Evolutionary conservation across 2,329 filamentous ascomycete genomes (phyloP).

Genomic region (Aspergillus melleus): DNA sequence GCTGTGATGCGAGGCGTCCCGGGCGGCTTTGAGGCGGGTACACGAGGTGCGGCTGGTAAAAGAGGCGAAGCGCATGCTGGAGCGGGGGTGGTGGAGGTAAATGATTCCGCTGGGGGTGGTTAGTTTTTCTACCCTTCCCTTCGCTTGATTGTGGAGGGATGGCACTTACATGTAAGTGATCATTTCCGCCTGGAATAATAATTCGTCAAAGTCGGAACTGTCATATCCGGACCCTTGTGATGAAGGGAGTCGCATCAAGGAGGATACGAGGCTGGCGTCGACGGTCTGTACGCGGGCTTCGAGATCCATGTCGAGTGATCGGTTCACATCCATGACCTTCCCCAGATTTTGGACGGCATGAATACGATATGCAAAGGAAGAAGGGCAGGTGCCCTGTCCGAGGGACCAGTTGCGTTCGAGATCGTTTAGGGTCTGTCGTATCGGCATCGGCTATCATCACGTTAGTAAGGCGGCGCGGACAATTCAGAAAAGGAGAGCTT

Average conservation of each 20-base stretch:
- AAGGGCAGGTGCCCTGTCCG: slow-evolving; percentile 66
- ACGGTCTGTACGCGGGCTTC: slow-evolving; percentile 48
- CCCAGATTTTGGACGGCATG: slow-evolving; percentile 73
- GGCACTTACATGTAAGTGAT: slow-evolving; percentile 27
- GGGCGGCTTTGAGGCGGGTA: slow-evolving; percentile 12
- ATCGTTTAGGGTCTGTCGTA: slow-evolving; percentile 53
- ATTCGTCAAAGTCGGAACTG: slow-evolving; percentile 68
- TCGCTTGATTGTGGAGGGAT: neutral
- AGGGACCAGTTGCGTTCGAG: slow-evolving; percentile 63
- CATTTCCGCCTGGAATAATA: slow-evolving; percentile 32
- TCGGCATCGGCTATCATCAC: slow-evolving; percentile 52
- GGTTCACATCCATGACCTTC: slow-evolving; percentile 57
- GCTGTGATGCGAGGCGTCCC: neutral
- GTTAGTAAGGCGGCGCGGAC: neutral
- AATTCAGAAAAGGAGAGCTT: neutral
- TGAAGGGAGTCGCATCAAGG: slow-evolving; percentile 69
- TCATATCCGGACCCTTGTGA: slow-evolving; percentile 65
- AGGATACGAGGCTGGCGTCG: slow-evolving; percentile 55
- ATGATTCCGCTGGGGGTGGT: slow-evolving; percentile 49
- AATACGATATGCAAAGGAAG: slow-evolving; percentile 78
- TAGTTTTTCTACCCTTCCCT: neutral
- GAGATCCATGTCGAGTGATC: slow-evolving; percentile 19
- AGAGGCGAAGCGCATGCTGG: slow-evolving; percentile 53
- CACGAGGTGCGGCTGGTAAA: slow-evolving; percentile 21
- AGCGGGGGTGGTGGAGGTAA: slow-evolving; percentile 71